Conservation (phyloP, 805 yeast species). For the Teunomyces atbi region DNA sequence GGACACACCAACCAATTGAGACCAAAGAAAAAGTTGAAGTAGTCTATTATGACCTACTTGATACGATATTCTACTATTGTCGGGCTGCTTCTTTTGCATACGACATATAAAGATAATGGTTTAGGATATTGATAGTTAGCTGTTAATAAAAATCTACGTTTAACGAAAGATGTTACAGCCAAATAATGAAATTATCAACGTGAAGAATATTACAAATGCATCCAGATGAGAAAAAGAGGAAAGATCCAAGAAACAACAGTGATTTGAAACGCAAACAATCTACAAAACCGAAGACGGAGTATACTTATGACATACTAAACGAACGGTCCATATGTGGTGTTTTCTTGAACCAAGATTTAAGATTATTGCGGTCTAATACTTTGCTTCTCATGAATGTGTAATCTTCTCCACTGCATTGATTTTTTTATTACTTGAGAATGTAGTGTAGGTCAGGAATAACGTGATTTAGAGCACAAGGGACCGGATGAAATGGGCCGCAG, state of each 20-base stretch:
- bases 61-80: neutral
- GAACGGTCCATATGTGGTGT: no score
- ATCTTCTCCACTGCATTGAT: no score
- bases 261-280: no score
- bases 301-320: neutral
- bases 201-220: neutral
- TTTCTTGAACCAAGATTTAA: no score
- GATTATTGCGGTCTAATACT: no score
- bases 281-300: neutral
- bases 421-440: no score
- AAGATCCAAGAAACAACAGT: neutral
- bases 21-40: slow-evolving; percentile 99
- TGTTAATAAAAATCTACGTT: slow-evolving; percentile 5
- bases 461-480: no score
- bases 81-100: neutral
- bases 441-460: no score
- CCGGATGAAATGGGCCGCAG: no score
- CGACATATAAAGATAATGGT: neutral
- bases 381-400: no score
- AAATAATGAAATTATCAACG: neutral
- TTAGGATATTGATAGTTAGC: slow-evolving; percentile 5
- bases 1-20: slow-evolving; percentile 99
- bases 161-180: slow-evolving; percentile 2
- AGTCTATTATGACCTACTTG: slow-evolving; percentile 37
- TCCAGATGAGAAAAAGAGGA: neutral